Conservation (phyloP, 1,284 basidiomycete species). For the Moesziomyces aphidis region DNA sequence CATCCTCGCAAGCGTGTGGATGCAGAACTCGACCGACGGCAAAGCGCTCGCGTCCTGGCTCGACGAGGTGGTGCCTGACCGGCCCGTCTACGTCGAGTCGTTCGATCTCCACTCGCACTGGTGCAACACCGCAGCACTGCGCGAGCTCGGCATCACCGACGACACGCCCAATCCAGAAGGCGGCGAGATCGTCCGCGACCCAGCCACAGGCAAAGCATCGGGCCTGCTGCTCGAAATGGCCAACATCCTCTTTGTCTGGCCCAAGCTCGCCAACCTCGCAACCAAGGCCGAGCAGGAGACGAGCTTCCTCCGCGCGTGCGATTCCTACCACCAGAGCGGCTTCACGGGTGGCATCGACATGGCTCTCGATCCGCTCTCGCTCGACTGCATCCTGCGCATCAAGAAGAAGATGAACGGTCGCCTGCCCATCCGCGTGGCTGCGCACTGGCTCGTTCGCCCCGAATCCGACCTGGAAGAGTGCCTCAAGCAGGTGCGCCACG, state of each 20-base stretch:
- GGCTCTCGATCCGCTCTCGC: slow-evolving; percentile 28
- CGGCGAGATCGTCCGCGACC: slow-evolving; percentile 40
- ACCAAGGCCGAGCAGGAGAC: slow-evolving; percentile 28
- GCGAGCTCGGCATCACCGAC: slow-evolving; percentile 39
- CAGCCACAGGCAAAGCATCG: slow-evolving; percentile 28
- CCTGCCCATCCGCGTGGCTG: slow-evolving; percentile 36
- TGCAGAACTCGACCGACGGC: slow-evolving; percentile 43
- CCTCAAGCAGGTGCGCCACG: slow-evolving; percentile 31
- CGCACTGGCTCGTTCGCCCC: slow-evolving; percentile 44
- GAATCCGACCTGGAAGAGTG: slow-evolving; percentile 15
- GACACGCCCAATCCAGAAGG: slow-evolving; percentile 40
- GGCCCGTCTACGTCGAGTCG: slow-evolving; percentile 43
- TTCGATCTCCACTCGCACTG: slow-evolving; percentile 45
- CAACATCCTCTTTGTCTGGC: slow-evolving; percentile 38
- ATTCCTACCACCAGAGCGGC: slow-evolving; percentile 33
- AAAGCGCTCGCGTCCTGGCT: slow-evolving; percentile 33
- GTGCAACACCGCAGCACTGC: slow-evolving; percentile 44
- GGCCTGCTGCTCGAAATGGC: slow-evolving; percentile 45
- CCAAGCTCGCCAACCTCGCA: slow-evolving; percentile 21
- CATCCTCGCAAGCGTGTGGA: slow-evolving; percentile 40
- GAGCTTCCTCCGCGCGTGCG: slow-evolving; percentile 32
- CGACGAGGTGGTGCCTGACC: slow-evolving; percentile 37
- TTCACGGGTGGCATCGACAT: slow-evolving; percentile 48
- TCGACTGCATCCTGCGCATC: slow-evolving; percentile 31
- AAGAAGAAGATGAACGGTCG: slow-evolving; percentile 27